Base-by-base conservation (phyloP, 805 yeast species). In the Cyberlindnera euphorbiiphila region DNA sequence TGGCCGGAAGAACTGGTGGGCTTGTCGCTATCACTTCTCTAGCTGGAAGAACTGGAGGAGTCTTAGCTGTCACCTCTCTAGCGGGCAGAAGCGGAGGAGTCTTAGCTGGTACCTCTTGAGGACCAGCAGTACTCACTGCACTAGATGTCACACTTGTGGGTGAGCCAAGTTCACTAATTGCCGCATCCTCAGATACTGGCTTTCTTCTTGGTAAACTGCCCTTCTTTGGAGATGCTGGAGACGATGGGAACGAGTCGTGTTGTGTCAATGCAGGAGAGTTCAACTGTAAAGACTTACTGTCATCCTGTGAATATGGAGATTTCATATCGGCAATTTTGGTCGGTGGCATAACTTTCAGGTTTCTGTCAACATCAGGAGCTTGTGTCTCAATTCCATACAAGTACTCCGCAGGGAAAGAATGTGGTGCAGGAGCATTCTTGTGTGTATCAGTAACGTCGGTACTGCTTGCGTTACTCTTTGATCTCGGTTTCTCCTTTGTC, bases 361-460 rank as follows among this genome's bases (percentile, higher is more conserved):
- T 34, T 6, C 20, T 23, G 11, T 39, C 46, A 9, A 25, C 10
- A 14, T 47, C 51, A 4, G 54, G 50, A 1, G 30, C 26, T 11
- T 41, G 32, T 5, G 50, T 31, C 6, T 44, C 43, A 9, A 53
- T 3, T 1, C 50, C 54, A 29, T 39, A 46, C 32, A 56, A 13
- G 34, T 39, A 53, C 27, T 54, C 58, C 2, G 52, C 43, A 11
- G 59, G 60, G 37, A 56, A 56, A 5, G 48, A 39, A 21, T 53
- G 60, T 0, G 60, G 47, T 20, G 46, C 53, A 10, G 60, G 60
- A 3, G 60, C 60, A 12, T 36, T 27, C 21, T 44, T 51, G 5
- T 36, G 39, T 2, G 15, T 14, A 3, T 25, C 30, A 2, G 26
- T 24, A 12, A 15, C 10, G 3, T 25, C 40, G 4, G 9, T 12